Percentiles rank a stretch among this genome's conserved stretches.
Evolutionary conservation across 23 red algal species (phyloP).

Genomic region (Agarophyton chilense): DNA sequence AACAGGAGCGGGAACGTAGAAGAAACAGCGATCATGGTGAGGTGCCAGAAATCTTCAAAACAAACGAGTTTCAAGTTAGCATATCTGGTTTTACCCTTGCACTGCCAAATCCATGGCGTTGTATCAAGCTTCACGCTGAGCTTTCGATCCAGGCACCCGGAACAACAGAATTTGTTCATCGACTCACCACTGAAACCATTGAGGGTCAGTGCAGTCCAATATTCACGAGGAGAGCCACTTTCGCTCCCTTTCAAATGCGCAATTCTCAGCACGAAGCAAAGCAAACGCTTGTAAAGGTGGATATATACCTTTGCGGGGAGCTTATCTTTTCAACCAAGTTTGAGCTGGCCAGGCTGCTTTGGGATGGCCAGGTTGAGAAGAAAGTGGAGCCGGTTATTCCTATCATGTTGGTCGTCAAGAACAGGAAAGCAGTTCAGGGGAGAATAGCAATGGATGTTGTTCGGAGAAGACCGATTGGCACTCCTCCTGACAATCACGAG

Average conservation of each 20-base stretch:
- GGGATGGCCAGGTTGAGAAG: conserved; percentile 13
- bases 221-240: conserved; percentile 14
- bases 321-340: conserved; percentile 5
- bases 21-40: conserved; percentile 35
- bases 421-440: conserved; percentile 19
- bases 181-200: conserved; percentile 34
- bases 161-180: background rate
- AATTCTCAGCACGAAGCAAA: conserved; percentile 41
- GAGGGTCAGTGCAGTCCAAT: conserved; percentile 13
- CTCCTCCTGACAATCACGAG: background rate
- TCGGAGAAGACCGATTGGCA: background rate
- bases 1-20: background rate
- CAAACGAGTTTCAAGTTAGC: conserved; percentile 15
- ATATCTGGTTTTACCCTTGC: conserved; percentile 31
- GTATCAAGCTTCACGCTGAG: conserved; percentile 7
- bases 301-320: conserved; percentile 5
- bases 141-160: background rate
- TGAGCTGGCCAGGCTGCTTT: conserved; percentile 24
- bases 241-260: conserved; percentile 5
- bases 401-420: background rate
- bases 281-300: conserved; percentile 22
- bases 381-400: conserved; percentile 28
- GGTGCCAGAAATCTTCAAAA: conserved; percentile 34
- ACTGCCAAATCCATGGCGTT: conserved; percentile 17
- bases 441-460: conserved; percentile 13